phyloP scores from a whole-genome alignment of 495 filamentous ascomycete genomes.

The Penicillium macrosclerotiorum region DNA sequence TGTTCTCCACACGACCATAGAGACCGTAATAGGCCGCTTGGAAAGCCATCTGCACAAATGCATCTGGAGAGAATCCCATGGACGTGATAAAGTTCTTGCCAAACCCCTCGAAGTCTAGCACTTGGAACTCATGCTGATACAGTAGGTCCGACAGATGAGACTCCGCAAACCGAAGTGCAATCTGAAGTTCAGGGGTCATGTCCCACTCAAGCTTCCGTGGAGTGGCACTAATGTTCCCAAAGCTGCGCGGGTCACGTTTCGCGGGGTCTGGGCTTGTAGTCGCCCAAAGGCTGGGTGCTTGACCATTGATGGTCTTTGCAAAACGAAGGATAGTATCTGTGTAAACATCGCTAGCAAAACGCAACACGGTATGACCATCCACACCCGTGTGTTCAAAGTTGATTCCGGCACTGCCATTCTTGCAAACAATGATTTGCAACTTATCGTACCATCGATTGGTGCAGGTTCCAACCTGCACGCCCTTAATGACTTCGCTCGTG shows the following conservation, averaged over 20 bases:
- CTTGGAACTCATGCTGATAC: constrained; percentile 93
- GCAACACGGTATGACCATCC: constrained; percentile 93
- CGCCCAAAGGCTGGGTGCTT: constrained; percentile 88
- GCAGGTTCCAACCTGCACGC: constrained; percentile 95
- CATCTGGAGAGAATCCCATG: constrained; percentile 94
- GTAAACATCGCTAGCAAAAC: constrained; percentile 94
- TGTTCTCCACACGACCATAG: constrained; percentile 90
- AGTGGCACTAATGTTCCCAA: constrained; percentile 91
- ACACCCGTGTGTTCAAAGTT: constrained; percentile 99
- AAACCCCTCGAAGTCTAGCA: constrained; percentile 83
- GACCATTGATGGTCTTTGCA: constrained; percentile 92
- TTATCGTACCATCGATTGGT: constrained; percentile 99
- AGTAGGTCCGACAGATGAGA: constrained; percentile 92
- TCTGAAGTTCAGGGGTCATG: constrained; percentile 87
- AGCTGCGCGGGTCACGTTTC: constrained; percentile 89
- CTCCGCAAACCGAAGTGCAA: constrained; percentile 92
- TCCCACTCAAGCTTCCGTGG: constrained; percentile 98
- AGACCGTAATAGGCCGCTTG: constrained; percentile 98
- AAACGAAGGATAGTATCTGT: constrained; percentile 98
- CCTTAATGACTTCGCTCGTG: constrained; percentile 84
- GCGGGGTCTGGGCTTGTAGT: constrained; percentile 87
- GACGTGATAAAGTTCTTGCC: constrained; percentile 98
- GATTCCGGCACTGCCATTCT: constrained; percentile 96
- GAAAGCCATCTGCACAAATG: constrained; percentile 98
- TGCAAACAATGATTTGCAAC: constrained; percentile 98